Percentiles rank a stretch among this genome's conserved stretches.
Evolutionary conservation across 208 protist species (phyloP).

Genomic region (Acanthamoeba castellanii): DNA sequence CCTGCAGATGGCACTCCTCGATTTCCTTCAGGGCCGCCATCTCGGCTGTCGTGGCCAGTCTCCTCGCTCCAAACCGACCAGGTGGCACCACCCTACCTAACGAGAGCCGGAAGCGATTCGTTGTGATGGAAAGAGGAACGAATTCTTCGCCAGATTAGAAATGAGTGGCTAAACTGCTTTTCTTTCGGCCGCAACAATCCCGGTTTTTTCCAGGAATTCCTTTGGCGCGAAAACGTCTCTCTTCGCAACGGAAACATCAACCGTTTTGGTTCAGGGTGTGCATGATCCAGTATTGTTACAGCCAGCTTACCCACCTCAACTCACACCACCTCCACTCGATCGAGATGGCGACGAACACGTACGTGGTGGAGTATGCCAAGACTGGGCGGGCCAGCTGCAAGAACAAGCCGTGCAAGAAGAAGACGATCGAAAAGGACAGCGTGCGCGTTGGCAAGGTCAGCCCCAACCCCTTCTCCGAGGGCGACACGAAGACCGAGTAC

Average conservation of each 20-base stretch:
- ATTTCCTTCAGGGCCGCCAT: neutral
- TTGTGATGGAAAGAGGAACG: neutral
- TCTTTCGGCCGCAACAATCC: neutral
- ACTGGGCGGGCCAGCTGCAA: neutral
- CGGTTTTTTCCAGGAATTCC: neutral
- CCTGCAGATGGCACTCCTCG: conserved; percentile 20
- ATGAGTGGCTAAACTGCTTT: no score
- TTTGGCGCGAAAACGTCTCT: neutral
- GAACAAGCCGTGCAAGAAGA: conserved; percentile 31
- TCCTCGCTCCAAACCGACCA: no score
- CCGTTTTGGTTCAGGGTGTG: no score
- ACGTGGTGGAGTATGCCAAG: conserved; percentile 17
- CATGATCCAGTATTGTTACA: no score
- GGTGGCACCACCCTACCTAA: neutral
- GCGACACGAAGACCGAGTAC: conserved; percentile 25
- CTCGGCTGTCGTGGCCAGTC: neutral
- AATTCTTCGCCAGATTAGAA: no score
- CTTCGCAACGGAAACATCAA: neutral
- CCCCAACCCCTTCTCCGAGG: conserved; percentile 23
- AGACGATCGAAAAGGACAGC: neutral
- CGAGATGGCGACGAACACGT: conserved; percentile 9
- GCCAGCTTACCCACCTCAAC: neutral
- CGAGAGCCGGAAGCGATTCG: neutral
- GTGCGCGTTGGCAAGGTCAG: neutral
- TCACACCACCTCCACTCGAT: neutral